A percentile compares a stretch with the other conserved stretches of the same genome.
These are phyloP conservation scores for Alternaria dauci DNA, from an alignment of 2,329 filamentous ascomycete species.

Conservation along the genomic window DNA sequence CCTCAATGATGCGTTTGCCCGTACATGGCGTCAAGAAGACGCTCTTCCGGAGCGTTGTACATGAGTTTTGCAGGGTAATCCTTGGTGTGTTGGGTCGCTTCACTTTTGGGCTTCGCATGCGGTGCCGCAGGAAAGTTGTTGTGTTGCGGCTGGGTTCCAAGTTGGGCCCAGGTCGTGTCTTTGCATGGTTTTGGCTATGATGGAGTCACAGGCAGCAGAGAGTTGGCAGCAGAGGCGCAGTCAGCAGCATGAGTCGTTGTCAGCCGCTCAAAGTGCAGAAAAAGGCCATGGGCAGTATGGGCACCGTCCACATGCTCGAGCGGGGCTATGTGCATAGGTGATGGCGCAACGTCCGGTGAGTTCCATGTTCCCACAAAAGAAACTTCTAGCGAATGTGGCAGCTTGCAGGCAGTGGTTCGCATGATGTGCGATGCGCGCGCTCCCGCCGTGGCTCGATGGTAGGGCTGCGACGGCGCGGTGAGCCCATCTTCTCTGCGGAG, in stretches of 20 bases:
- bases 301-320: constrained; percentile 19
- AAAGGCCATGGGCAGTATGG: constrained; percentile 5
- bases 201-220: constrained; percentile 19
- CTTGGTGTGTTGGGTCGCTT: constrained; percentile 6
- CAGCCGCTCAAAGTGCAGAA: constrained; percentile 13
- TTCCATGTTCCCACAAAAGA: constrained; percentile 10
- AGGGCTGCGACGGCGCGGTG: constrained; percentile 24
- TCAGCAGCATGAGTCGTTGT: constrained; percentile 20
- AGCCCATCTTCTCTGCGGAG: background rate
- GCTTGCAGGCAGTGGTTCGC: constrained; percentile 26
- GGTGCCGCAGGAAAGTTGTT: background rate
- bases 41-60: background rate
- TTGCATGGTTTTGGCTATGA: background rate
- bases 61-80: constrained; percentile 3
- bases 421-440: constrained; percentile 18
- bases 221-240: constrained; percentile 9
- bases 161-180: background rate
- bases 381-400: constrained; percentile 14
- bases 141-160: background rate
- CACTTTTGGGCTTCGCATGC: constrained; percentile 8
- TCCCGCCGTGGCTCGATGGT: constrained; percentile 5
- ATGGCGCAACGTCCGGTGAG: constrained; percentile 25
- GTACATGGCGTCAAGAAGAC: background rate
- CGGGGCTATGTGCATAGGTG: constrained; percentile 23
- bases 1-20: background rate